Conservation (phyloP, 2,329 filamentous ascomycete genomes). For the Botrytis squamosa region DNA sequence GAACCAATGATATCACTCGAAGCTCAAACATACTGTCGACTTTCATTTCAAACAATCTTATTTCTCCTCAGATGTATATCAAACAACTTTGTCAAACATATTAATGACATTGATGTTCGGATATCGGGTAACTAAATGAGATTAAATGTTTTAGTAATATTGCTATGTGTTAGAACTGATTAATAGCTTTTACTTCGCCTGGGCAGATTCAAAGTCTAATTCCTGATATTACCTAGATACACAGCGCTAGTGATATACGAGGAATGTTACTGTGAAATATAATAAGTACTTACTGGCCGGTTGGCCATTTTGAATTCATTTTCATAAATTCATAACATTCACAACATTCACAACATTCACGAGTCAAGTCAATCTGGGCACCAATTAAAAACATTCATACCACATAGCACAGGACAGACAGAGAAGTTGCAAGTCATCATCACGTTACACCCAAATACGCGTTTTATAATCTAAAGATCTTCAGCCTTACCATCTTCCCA, state of each 20-base stretch:
- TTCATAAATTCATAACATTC: not conserved
- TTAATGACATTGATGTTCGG: not conserved
- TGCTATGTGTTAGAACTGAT: not conserved
- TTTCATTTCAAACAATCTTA: not conserved
- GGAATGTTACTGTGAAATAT: not conserved
- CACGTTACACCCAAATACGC: not conserved
- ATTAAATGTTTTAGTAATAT: no score
- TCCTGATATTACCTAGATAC: not conserved
- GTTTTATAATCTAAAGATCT: not conserved
- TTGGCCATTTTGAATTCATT: not conserved
- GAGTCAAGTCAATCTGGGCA: not conserved
- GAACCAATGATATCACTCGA: not conserved
- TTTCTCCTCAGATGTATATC: not conserved
- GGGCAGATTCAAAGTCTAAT: slow-evolving; percentile 8
- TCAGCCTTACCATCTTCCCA: not conserved
- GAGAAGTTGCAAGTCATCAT: not conserved
- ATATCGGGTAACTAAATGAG: not conserved
- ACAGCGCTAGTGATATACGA: not conserved
- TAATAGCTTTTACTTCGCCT: slow-evolving; percentile 11
- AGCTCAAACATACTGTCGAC: not conserved
- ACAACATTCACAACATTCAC: not conserved
- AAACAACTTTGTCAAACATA: not conserved
- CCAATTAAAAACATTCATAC: not conserved
- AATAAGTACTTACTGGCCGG: not conserved
- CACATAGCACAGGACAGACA: not conserved